phyloP scores from a whole-genome alignment of 148 eudicot genomes.

The Camellia sinensis region DNA sequence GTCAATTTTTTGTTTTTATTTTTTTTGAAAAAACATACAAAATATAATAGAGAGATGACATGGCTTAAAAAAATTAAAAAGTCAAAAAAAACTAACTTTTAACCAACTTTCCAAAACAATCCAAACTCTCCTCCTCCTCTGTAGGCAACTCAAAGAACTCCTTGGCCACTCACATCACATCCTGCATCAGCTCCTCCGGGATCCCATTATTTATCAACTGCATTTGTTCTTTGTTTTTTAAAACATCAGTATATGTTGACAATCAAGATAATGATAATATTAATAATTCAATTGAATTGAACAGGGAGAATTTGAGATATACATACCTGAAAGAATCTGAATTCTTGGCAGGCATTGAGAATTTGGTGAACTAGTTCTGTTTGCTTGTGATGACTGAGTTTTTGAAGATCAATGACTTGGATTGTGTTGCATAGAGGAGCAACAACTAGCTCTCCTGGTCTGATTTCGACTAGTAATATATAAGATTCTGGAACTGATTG shows the following conservation, averaged over 20 bases:
- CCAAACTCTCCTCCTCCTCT: not conserved
- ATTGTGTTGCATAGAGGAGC: constrained; percentile 9
- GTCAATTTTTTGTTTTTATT: too few species aligned
- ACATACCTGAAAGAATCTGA: constrained; percentile 20
- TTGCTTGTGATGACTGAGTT: not conserved
- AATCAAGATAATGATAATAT: too few species aligned
- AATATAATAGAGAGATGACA: too few species aligned
- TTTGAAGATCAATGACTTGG: constrained; percentile 14
- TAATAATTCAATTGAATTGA: not conserved
- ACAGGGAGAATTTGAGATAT: too few species aligned
- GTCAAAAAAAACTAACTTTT: too few species aligned
- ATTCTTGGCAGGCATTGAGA: constrained; percentile 20
- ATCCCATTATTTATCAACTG: constrained; percentile 18
- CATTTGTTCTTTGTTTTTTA: not conserved
- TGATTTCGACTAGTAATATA: not conserved
- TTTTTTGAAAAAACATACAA: too few species aligned
- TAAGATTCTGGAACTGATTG: constrained; percentile 10
- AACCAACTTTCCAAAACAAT: too few species aligned
- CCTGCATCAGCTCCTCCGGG: constrained; percentile 10
- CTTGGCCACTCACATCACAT: not conserved
- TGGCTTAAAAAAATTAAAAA: too few species aligned
- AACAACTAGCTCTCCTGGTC: not conserved
- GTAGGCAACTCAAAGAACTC: constrained; percentile 10
- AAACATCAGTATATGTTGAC: too few species aligned
- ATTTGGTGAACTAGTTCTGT: constrained; percentile 2